Conservation (phyloP, 257 asterid genomes). For the Asclepias syriaca region DNA sequence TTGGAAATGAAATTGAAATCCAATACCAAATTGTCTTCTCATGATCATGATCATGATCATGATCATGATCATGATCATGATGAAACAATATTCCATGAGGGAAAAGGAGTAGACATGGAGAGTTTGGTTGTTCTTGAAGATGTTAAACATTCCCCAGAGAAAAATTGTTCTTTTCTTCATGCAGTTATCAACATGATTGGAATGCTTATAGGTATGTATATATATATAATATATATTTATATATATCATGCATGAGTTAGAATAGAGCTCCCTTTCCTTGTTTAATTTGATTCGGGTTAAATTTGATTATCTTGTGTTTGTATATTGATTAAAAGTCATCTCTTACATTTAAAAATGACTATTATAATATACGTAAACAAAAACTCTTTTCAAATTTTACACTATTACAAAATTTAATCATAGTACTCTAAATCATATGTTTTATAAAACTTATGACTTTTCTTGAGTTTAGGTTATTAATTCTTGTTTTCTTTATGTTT, state of each 20-base stretch:
- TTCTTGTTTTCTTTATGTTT: too few relatives aligned
- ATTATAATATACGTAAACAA: too few relatives aligned
- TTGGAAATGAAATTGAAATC: conserved; percentile 28
- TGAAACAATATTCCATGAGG: conserved; percentile 1
- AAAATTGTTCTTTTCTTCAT: conserved; percentile 48
- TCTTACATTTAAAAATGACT: too few relatives aligned
- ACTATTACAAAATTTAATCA: too few relatives aligned
- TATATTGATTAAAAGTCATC: too few relatives aligned
- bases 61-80: conserved; percentile 21
- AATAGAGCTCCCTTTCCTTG: too few relatives aligned
- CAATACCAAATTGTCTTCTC: conserved; percentile 14
- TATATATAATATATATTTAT: not conserved
- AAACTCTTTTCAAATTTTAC: too few relatives aligned
- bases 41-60: conserved; percentile 20
- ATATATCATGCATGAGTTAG: not conserved
- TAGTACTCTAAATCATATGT: too few relatives aligned
- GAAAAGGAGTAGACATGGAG: conserved; percentile 31
- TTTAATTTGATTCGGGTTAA: too few relatives aligned
- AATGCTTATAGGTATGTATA: conserved; percentile 56
- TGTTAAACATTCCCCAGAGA: conserved; percentile 9
- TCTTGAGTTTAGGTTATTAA: too few relatives aligned
- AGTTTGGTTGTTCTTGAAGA: conserved; percentile 25
- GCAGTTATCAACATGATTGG: conserved; percentile 73
- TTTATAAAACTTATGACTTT: too few relatives aligned
- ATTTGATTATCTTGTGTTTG: too few relatives aligned